Conservation (phyloP, 2,329 filamentous ascomycete species). For the Corinectria fuckeliana region DNA sequence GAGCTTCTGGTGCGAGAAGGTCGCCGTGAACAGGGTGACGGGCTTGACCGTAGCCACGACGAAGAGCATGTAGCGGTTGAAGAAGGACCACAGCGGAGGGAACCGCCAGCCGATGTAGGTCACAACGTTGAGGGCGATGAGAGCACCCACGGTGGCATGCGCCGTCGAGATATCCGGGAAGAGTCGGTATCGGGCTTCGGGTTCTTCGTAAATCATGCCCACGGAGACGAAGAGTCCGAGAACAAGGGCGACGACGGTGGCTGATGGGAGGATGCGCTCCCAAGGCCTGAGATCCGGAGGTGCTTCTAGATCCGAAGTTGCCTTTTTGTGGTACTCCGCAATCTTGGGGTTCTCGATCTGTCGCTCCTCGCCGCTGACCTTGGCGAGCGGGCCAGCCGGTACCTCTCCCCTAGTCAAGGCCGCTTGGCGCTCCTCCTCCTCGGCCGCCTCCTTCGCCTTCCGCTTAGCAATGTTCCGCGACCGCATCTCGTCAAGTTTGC, state of each 20-base stretch:
- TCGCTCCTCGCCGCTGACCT: constrained; percentile 46
- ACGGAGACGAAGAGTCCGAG: constrained; percentile 52
- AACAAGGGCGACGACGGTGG: constrained; percentile 54
- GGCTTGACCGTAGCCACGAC: constrained; percentile 70
- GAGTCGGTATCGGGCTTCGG: constrained; percentile 57
- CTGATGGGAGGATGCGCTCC: constrained; percentile 62
- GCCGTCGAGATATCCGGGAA: constrained; percentile 68
- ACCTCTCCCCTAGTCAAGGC: constrained; percentile 50
- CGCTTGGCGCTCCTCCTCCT: constrained; percentile 50
- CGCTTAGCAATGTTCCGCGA: constrained; percentile 57
- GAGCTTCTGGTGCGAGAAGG: constrained; percentile 72
- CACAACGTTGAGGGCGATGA: constrained; percentile 66
- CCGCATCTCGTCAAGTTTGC: constrained; percentile 63
- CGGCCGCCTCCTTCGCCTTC: constrained; percentile 53
- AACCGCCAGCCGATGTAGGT: constrained; percentile 67
- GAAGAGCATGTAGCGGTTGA: constrained; percentile 74
- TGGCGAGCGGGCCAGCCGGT: constrained; percentile 50
- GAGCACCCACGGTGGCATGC: constrained; percentile 66
- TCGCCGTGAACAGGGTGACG: constrained; percentile 65
- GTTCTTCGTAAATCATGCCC: constrained; percentile 60
- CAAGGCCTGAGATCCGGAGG: constrained; percentile 58
- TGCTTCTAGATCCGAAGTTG: constrained; percentile 57
- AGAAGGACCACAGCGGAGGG: constrained; percentile 67
- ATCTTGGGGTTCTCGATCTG: constrained; percentile 48
- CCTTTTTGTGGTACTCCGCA: constrained; percentile 50